A percentile compares a stretch with the other conserved stretches of the same genome.
Evolutionary conservation across 441 rosid species (phyloP).

Genomic region (Pelargonium citronellum): DNA sequence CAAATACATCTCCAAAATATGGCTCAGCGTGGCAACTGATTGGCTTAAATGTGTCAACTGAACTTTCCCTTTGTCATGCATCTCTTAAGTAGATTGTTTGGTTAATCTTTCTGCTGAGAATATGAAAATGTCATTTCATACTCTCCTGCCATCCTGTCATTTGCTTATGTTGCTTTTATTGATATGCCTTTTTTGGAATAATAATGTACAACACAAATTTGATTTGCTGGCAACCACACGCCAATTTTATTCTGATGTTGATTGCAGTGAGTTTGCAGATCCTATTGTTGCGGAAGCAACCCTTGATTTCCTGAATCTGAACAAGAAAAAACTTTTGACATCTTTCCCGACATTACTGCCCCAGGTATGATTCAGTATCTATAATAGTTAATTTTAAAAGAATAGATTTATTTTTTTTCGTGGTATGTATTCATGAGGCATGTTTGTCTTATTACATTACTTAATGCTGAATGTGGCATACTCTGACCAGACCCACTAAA

Average conservation of each 20-base stretch:
- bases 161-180: conserved; percentile 7
- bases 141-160: neutral
- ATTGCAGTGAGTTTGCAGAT: conserved; percentile 89
- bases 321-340: conserved; percentile 56
- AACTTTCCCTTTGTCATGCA: neutral
- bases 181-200: neutral
- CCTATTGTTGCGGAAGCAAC: conserved; percentile 84
- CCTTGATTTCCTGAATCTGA: conserved; percentile 65
- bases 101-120: neutral
- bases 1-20: neutral
- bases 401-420: neutral
- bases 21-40: neutral
- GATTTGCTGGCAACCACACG: conserved; percentile 1
- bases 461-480: neutral
- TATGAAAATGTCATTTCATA: neutral
- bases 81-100: neutral
- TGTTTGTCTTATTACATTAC: neutral
- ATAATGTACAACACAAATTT: too few species aligned
- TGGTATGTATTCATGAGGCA: neutral
- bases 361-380: conserved; percentile 46
- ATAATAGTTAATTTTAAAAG: conserved; percentile 12
- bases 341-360: conserved; percentile 72
- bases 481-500: conserved; percentile 1
- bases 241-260: conserved; percentile 31
- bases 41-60: neutral